Base-by-base conservation (phyloP, 1,139 yeast species). In the Arxiozyma telluris region DNA sequence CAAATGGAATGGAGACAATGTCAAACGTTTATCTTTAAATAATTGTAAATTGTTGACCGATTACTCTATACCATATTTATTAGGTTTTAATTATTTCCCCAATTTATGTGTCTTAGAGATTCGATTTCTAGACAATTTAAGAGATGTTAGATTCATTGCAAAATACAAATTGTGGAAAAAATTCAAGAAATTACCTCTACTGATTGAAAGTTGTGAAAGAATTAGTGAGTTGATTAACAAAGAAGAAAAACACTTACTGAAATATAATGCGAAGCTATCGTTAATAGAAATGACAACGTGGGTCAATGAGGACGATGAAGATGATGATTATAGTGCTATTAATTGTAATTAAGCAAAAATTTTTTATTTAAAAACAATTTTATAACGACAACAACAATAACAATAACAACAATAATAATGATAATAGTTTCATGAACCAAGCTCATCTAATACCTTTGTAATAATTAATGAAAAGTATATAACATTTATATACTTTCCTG, bases 201-300 rank as follows among this genome's bases (percentile, higher is more conserved):
- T 88, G 48, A 75, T 90, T 23, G 96, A 89, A 68, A 82, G 89
- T 41, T 87, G 96, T 68, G 95, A 87, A 63, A 69, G 74, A 2
- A 73, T 88, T 49, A 84, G 84, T 65, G 67, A 72, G 30, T 73
- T 82, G 55, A 76, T 87, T 74, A 73, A 80, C 55, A 76, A 78
- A 51, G 87, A 84, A 57, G 91, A 87, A 61, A 69, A 77, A 61
- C 77, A 73, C 55, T 69, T 85, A 67, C 89, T 83, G 63, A 73
- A 76, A 62, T 74, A 74, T 30, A 79, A 80, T 17, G 80, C 87
- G 41, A 72, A 73, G 47, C 67, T 75, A 27, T 79, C 83, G 7
- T 74, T 81, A 55, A 70, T 71, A 34, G 89, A 84, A 64, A 77
- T 84, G 54, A 70, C 75, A 47, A 73, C 73, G 6, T 84, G 87